Percentiles rank a stretch among this genome's conserved stretches.
Evolutionary conservation across 2,329 filamentous ascomycete genomes (phyloP).

Genomic region (Cladosporium sp.): DNA sequence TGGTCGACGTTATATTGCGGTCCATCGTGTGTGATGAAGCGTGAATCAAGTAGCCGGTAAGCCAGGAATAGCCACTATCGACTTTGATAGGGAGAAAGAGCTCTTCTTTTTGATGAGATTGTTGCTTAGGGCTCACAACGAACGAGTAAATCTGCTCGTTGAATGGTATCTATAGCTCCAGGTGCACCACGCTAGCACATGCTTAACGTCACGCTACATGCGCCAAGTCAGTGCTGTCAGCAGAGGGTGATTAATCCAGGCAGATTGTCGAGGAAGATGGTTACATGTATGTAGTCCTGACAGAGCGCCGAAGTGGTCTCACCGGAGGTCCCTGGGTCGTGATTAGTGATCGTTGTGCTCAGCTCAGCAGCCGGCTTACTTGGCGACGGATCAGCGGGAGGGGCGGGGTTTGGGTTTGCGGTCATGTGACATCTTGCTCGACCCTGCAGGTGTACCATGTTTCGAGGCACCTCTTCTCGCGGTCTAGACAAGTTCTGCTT

Average conservation of each 20-base stretch:
- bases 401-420: background rate
- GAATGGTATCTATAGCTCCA: conserved; percentile 16
- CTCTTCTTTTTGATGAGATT: no score
- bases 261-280: background rate
- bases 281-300: background rate
- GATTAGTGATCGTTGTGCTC: conserved; percentile 4
- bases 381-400: background rate
- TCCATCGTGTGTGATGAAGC: background rate
- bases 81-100: background rate
- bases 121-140: background rate
- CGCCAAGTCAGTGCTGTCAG: conserved; percentile 1
- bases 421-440: background rate
- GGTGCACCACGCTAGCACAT: background rate
- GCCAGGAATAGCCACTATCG: background rate
- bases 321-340: background rate
- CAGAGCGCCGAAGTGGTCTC: conserved; percentile 3
- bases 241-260: conserved; percentile 8
- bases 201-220: conserved; percentile 8
- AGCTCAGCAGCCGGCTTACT: conserved; percentile 1
- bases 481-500: no score
- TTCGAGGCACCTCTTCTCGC: background rate
- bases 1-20: background rate
- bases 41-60: background rate
- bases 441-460: no score
- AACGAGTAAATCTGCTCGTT: conserved; percentile 1